A percentile compares a stretch with the other conserved stretches of the same genome.
phyloP scores from a whole-genome alignment of 1,284 basidiomycete genomes.

The Pisolithus thermaeus region DNA sequence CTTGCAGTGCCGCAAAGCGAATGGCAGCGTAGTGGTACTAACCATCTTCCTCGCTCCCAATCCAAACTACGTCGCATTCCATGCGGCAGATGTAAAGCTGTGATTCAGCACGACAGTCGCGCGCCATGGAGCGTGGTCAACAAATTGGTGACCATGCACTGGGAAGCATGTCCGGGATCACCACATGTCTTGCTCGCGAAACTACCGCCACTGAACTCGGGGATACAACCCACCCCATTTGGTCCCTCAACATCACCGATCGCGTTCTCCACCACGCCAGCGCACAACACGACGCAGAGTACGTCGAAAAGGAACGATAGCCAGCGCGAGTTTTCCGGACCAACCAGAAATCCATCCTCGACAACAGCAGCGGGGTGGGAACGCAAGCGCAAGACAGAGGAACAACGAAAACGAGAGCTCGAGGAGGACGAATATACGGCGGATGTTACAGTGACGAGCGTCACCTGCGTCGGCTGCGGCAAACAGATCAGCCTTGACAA shows the following conservation, averaged over 20 bases:
- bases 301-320: not conserved
- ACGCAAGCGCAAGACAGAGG: conserved; percentile 25
- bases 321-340: conserved; percentile 1
- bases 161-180: conserved; percentile 20
- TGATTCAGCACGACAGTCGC: conserved; percentile 23
- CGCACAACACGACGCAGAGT: conserved; percentile 1
- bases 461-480: conserved; percentile 19
- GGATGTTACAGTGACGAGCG: conserved; percentile 22
- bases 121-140: conserved; percentile 21
- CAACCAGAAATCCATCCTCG: conserved; percentile 2
- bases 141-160: conserved; percentile 26
- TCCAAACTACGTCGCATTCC: conserved; percentile 12
- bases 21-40: not conserved
- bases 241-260: conserved; percentile 8
- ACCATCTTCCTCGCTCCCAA: conserved; percentile 8
- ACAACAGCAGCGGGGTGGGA: conserved; percentile 18
- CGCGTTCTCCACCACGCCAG: conserved; percentile 7
- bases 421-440: conserved; percentile 25
- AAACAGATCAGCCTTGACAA: conserved; percentile 30
- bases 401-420: conserved; percentile 23
- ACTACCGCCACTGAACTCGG: not conserved
- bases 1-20: not conserved
- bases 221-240: conserved; percentile 9
- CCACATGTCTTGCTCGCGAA: conserved; percentile 8
- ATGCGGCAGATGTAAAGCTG: conserved; percentile 21